Percentiles rank a stretch among this genome's conserved stretches.
Evolutionary conservation across 2,329 filamentous ascomycete genomes (phyloP).

Genomic region (Penicillium sp.): DNA sequence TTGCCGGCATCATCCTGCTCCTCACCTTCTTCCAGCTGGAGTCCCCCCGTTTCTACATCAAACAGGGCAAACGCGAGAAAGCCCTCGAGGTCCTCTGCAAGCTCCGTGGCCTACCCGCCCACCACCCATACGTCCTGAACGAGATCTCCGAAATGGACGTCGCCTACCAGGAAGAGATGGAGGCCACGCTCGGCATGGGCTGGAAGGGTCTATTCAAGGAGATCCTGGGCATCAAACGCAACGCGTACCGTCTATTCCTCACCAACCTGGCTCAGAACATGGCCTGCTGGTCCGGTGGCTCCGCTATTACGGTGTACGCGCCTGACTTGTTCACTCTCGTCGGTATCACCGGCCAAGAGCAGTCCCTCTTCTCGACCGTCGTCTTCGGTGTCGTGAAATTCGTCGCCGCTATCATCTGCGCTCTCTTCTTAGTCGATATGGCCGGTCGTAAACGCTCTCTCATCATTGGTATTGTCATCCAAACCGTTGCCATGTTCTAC

Average conservation of each 20-base stretch:
- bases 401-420: slow-evolving; percentile 60
- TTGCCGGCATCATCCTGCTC: slow-evolving; percentile 64
- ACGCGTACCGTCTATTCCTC: slow-evolving; percentile 67
- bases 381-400: slow-evolving; percentile 74
- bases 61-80: slow-evolving; percentile 54
- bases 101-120: slow-evolving; percentile 3
- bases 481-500: slow-evolving; percentile 58
- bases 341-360: slow-evolving; percentile 62
- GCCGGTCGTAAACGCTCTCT: slow-evolving; percentile 67
- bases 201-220: slow-evolving; percentile 63
- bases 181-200: slow-evolving; percentile 62
- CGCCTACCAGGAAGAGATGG: slow-evolving; percentile 64
- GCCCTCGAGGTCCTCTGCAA: slow-evolving; percentile 13
- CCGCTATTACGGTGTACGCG: slow-evolving; percentile 69
- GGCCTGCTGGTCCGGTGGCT: slow-evolving; percentile 67
- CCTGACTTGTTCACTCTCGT: slow-evolving; percentile 67
- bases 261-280: slow-evolving; percentile 64
- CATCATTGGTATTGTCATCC: slow-evolving; percentile 55
- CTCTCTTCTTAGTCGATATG: slow-evolving; percentile 71
- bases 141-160: slow-evolving; percentile 63
- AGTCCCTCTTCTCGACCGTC: slow-evolving; percentile 66
- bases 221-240: slow-evolving; percentile 62
- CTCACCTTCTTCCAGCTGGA: slow-evolving; percentile 64
- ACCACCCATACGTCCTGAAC: slow-evolving; percentile 47
- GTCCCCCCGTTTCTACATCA: slow-evolving; percentile 66